A percentile compares a stretch with the other conserved stretches of the same genome.
These are phyloP conservation scores for Coccomyxa subellipsoidea DNA, from an alignment of 163 green algal genomes.

Conservation along the genomic window DNA sequence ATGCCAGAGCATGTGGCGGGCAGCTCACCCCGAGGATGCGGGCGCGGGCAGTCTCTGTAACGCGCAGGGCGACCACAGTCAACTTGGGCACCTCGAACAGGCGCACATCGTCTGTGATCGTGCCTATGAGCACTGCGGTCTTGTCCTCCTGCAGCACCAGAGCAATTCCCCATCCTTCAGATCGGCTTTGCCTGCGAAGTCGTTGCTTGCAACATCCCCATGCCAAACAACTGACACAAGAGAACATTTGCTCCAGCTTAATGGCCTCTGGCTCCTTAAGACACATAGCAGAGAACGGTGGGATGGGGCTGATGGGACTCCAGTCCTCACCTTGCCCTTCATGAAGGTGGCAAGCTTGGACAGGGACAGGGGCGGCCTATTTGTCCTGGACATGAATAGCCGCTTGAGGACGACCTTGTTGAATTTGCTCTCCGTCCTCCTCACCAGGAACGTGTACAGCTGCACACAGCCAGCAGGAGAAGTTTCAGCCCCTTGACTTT, in stretches of 20 bases:
- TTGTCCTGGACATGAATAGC: constrained; percentile 94
- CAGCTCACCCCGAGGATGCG: constrained; percentile 88
- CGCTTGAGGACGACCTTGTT: constrained; percentile 97
- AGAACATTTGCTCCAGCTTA: neutral
- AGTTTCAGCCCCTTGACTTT: too few relatives aligned
- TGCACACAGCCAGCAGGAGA: constrained; percentile 50
- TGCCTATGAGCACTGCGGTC: constrained; percentile 94
- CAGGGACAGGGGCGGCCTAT: constrained; percentile 93
- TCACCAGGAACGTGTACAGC: constrained; percentile 97
- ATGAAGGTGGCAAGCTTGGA: constrained; percentile 94
- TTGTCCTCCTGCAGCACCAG: constrained; percentile 74
- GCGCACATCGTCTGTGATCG: constrained; percentile 94
- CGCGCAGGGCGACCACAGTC: constrained; percentile 84
- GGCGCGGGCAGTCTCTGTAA: constrained; percentile 96
- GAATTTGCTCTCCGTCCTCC: constrained; percentile 93
- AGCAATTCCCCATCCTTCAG: neutral
- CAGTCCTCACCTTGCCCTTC: constrained; percentile 76
- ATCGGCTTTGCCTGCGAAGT: too few relatives aligned
- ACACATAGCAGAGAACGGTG: too few relatives aligned
- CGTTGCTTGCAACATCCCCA: too few relatives aligned
- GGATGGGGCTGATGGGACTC: neutral
- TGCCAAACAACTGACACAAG: too few relatives aligned
- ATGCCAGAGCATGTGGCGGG: neutral
- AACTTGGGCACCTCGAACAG: constrained; percentile 95
- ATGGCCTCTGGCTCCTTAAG: neutral